Conservation (phyloP, 139 green algal genomes). For the Pleodorina starrii region DNA sequence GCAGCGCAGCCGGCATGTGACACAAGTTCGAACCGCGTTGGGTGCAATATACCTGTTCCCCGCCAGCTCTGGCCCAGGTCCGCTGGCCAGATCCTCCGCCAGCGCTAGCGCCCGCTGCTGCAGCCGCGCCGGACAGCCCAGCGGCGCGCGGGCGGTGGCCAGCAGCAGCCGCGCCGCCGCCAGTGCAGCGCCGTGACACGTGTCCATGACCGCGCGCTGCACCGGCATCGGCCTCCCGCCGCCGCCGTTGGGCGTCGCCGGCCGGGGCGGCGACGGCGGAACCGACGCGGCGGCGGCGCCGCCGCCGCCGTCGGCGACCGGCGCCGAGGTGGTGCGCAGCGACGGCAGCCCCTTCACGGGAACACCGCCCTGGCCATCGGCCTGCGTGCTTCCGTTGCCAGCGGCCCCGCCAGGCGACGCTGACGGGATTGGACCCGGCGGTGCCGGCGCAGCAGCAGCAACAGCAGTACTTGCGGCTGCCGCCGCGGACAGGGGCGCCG, state of each 20-base stretch:
- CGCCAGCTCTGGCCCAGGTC: not conserved
- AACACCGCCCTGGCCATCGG: not conserved
- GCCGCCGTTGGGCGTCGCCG: not conserved
- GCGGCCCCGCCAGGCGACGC: too few species aligned
- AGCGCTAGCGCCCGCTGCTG: conserved; percentile 61
- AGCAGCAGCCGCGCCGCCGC: conserved; percentile 75
- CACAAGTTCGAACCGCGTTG: too few species aligned
- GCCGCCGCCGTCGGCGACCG: not conserved
- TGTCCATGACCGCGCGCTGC: conserved; percentile 65
- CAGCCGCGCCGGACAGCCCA: conserved; percentile 78
- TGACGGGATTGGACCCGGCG: not conserved
- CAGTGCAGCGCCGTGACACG: conserved; percentile 77
- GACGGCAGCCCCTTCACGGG: not conserved
- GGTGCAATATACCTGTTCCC: conserved; percentile 7
- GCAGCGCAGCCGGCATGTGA: too few species aligned
- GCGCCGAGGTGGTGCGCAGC: not conserved
- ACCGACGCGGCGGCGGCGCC: not conserved
- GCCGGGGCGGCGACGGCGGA: not conserved
- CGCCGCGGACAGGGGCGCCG: not conserved
- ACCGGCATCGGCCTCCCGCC: conserved; percentile 41
- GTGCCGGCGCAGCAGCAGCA: not conserved
- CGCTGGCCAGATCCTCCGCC: conserved; percentile 69
- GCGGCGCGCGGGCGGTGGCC: conserved; percentile 63
- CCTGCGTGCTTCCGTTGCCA: not conserved
- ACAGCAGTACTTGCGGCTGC: not conserved